phyloP scores from a whole-genome alignment of 768 basidiomycete genomes.

The Sarcodon aspratus region DNA sequence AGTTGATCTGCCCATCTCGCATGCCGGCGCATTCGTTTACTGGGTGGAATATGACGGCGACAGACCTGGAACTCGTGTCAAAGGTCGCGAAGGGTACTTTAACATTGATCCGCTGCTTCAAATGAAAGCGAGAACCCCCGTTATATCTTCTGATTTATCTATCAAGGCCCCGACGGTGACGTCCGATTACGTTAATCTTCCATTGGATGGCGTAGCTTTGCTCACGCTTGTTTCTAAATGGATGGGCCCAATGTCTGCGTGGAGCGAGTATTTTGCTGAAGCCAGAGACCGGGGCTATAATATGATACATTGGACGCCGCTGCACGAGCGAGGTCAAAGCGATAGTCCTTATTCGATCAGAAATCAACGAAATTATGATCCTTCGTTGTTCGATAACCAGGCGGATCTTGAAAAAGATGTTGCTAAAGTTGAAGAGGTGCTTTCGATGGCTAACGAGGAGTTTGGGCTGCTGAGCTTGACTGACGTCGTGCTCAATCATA shows the following conservation, averaged over 20 bases:
- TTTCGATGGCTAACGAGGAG: slow-evolving; percentile 67
- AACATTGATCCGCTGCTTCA: slow-evolving; percentile 89
- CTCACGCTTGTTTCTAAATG: slow-evolving; percentile 93
- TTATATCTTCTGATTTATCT: slow-evolving; percentile 48
- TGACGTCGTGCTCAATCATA: slow-evolving; percentile 96
- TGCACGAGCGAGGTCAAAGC: slow-evolving; percentile 85
- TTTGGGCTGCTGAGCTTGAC: slow-evolving; percentile 85
- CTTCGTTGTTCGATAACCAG: slow-evolving; percentile 46
- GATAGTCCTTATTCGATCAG: slow-evolving; percentile 91
- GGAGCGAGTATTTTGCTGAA: slow-evolving; percentile 74
- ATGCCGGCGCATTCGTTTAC: slow-evolving; percentile 92
- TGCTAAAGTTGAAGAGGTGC: slow-evolving; percentile 46
- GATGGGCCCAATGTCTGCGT: slow-evolving; percentile 81
- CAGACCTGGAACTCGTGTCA: slow-evolving; percentile 45
- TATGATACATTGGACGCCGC: slow-evolving; percentile 94
- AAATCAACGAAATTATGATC: slow-evolving; percentile 77
- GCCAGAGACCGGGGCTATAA: slow-evolving; percentile 89
- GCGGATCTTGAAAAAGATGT: slow-evolving; percentile 25
- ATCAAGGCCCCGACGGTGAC: slow-evolving; percentile 37
- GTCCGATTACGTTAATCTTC: slow-evolving; percentile 50
- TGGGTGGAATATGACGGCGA: slow-evolving; percentile 85
- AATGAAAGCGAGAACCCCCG: slow-evolving; percentile 58
- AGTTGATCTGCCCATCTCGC: slow-evolving; percentile 91
- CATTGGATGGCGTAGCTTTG: slow-evolving; percentile 81
- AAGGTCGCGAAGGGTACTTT: slow-evolving; percentile 88